Evolutionary conservation across 805 yeast genomes (phyloP), one percentile per base, ranked within the genome.

Genomic region (Yarrowia sp.): DNA sequence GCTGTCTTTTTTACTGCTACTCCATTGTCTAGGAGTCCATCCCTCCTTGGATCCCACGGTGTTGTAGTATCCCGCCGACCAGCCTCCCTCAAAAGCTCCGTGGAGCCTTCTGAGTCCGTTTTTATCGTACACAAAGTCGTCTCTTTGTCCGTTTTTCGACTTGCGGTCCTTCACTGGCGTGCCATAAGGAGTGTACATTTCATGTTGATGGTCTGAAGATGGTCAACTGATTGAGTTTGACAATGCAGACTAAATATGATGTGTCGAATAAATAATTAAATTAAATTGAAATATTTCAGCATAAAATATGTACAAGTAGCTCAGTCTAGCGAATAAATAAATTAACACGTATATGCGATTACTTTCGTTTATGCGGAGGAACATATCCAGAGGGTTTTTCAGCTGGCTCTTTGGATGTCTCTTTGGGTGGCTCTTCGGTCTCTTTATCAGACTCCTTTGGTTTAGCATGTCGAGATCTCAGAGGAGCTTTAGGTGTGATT

Each of bases 41-140:
- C 79, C 79, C 68, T 76, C 78, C 39, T 74, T 73, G 12, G 78
- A 74, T 7, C 79, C 79, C 3, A 76, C 79, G 8, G 78, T 70
- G 46, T 76, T 75, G 72, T 69, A 72, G 61, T 75, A 76, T 6
- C 79, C 79, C 5, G 79, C 79, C 7, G 76, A 72, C 65, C 72
- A 75, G n/a, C 79, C 79, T 14, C 79, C 79, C 6, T 78, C 76
- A 67, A 76, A 75, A 9, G 79, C 79, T 8, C 78, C 79, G 55
- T 76, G 78, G 56, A 76, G 64, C 38, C 73, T 39, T 20, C 64
- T 17, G 39, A 58, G 64, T 2, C 64, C 64, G 17, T 58, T 20
- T 43, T 58, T 58, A 7, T 70, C 64, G 50, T 58, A 58, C 50
- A 33, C 64, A 58, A 42, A 43, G 64, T 58, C 64, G 49, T 42